phyloP scores from a whole-genome alignment of 2,329 filamentous ascomycete species.

The Beauveria medogensis region DNA sequence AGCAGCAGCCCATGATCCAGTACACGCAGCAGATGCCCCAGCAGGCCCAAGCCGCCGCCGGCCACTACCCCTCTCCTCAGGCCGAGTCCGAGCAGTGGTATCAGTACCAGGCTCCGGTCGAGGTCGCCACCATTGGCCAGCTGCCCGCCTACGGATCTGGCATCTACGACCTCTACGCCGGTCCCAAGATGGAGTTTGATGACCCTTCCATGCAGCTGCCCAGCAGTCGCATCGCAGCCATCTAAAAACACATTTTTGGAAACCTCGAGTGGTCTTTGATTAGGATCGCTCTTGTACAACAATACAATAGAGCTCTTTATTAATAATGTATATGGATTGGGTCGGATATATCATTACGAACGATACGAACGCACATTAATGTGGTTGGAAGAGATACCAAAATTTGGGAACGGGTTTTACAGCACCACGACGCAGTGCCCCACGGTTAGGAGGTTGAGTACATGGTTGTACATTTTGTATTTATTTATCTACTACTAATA shows the following conservation, averaged over 20 bases:
- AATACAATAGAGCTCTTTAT: conserved; percentile 11
- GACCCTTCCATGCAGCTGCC: conserved; percentile 52
- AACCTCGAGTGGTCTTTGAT: background rate
- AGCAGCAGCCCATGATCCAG: conserved; percentile 36
- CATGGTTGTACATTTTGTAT: background rate
- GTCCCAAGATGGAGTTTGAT: conserved; percentile 48
- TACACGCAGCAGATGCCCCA: conserved; percentile 36
- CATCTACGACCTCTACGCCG: conserved; percentile 45
- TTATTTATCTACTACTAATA: background rate
- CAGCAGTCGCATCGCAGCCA: conserved; percentile 47
- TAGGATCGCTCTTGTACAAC: conserved; percentile 9
- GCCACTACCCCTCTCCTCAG: conserved; percentile 31
- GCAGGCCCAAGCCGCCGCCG: conserved; percentile 19
- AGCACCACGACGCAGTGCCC: conserved; percentile 9
- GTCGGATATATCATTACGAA: conserved; percentile 19
- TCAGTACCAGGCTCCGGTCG: conserved; percentile 49
- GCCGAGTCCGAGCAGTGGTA: conserved; percentile 45
- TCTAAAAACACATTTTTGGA: conserved; percentile 29
- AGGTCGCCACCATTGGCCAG: conserved; percentile 46
- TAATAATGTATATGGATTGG: conserved; percentile 14
- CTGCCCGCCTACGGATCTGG: conserved; percentile 40
- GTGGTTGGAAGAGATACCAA: conserved; percentile 4
- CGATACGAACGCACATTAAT: conserved; percentile 12
- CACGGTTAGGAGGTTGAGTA: conserved; percentile 1
- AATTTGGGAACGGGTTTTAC: conserved; percentile 5